phyloP scores from a whole-genome alignment of 2,329 filamentous ascomycete genomes.

The Fusarium cicatricum region DNA sequence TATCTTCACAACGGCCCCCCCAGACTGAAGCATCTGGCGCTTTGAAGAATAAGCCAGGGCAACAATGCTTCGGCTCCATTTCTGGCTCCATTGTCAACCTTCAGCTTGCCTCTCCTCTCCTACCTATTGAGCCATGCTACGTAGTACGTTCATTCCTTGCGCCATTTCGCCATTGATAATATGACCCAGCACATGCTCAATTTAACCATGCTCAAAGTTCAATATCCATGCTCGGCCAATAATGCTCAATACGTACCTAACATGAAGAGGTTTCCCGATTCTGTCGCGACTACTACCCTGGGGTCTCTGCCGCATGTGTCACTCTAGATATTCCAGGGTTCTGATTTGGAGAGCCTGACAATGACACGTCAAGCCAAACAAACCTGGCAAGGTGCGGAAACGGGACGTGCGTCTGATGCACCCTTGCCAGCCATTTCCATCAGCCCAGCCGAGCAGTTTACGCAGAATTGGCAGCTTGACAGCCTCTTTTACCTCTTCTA shows the following conservation, averaged over 20 bases:
- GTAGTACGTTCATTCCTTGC: background rate
- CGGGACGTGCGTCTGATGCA: background rate
- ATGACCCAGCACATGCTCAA: slow-evolving; percentile 12
- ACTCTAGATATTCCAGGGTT: slow-evolving; percentile 9
- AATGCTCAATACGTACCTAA: background rate
- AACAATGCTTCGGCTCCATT: slow-evolving; percentile 26
- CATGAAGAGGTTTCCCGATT: slow-evolving; percentile 5
- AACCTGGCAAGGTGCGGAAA: background rate
- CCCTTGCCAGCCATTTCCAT: slow-evolving; percentile 7
- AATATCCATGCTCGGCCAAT: slow-evolving; percentile 3
- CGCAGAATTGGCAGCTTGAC: slow-evolving; percentile 9
- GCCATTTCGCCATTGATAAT: slow-evolving; percentile 25
- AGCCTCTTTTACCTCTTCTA: no score
- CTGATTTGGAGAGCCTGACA: slow-evolving; percentile 1
- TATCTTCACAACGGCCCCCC: slow-evolving; percentile 24
- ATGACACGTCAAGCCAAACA: slow-evolving; percentile 11
- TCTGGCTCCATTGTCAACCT: slow-evolving; percentile 20
- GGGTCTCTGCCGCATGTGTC: background rate
- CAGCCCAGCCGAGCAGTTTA: background rate
- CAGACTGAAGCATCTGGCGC: slow-evolving; percentile 13
- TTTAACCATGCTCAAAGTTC: background rate
- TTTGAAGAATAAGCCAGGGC: slow-evolving; percentile 17
- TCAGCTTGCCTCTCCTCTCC: slow-evolving; percentile 13
- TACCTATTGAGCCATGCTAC: slow-evolving; percentile 6
- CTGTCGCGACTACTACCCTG: background rate